Evolutionary conservation across 768 basidiomycete species (phyloP), one percentile per base, ranked within the genome.

Genomic region (Boletus pseudo-olivaceus): DNA sequence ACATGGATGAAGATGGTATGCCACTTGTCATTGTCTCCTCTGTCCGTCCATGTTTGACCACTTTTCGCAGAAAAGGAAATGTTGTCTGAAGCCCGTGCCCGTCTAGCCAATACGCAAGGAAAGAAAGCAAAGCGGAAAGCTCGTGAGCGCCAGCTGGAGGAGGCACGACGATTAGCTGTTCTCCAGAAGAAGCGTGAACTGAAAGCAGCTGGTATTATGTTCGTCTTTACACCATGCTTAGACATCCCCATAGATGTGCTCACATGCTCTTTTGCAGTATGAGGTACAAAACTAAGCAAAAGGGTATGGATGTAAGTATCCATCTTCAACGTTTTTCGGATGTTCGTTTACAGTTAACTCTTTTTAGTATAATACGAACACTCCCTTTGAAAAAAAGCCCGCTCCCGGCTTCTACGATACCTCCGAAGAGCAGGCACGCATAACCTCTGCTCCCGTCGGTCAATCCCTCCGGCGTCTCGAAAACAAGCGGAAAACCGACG

Each of bases 81-180:
- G 97, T 75, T 99, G 64, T 98, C 97, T 1, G 97, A 99, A 72
- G 97, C 97, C 29, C 87, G 97, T 61, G 97, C 97, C 7, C 87
- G 97, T 74, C 79, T 99, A 34, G 97, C 97, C 47, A 99, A 99
- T 69, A 99, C 97, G 0, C 97, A 99, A 72, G 97, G 97, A 34
- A 99, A 99, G 73, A 99, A 99, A 72, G 97, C 97, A 3, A 99
- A 99, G 72, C 88, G 97, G 62, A 99, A 98, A 73, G 97, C 95
- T 5, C 83, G 97, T 42, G 97, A 99, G 66, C 88, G 96, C 55
- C 96, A 98, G 66, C 75, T 99, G 35, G 97, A 99, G 68, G 97
- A 99, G 67, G 97, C 97, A 2, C 78, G 96, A 49, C 81, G 97
- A 23, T 74, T 99, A 40, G 97, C 97, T 9, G 91, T 96, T 34